Evolutionary conservation across 2,329 filamentous ascomycete genomes (phyloP), one percentile per base, ranked within the genome.

Genomic region (Teratosphaeria epicoccoides): DNA sequence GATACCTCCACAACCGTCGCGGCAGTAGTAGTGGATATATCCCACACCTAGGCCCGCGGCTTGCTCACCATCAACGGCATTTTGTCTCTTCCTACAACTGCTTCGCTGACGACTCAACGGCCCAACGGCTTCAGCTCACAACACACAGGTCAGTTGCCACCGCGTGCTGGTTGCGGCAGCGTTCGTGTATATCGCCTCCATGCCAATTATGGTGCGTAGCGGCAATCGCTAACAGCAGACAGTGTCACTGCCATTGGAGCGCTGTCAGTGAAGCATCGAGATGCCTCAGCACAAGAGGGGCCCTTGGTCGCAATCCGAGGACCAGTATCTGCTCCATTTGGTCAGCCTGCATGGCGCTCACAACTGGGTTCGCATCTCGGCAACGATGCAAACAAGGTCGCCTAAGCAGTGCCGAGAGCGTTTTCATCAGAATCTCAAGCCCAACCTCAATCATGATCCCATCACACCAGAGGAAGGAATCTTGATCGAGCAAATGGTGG

Each of bases 401-500:
- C 85, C 91, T 49, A 97, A 97, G 74, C 91, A 97, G 73, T 97
- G 91, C 69, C 83, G 91, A 53, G 91, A 97, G 73, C 80, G 91
- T 46, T 97, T 87, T 66, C 88, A 95, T 66, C 91, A 97, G 66
- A 95, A 96, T 68, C 77, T 97, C 45, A 95, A 84, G 55, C 78
- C 96, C 52, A 86, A 89, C 62, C 85, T 91, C 7, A 82, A 82
- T 52, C 77, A 84, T 49, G 88, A 88, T 4, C 84, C 88, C 43
- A 82, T 97, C 59, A 82, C 83, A 24, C 80, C 95, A 54, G 89
- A 90, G 24, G 82, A 87, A 53, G 82, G 85, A 49, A 68, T 77
- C 37, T 65, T 82, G 62, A 95, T 97, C 63, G 84, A 91, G 71
- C 76, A 78, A 52, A 78, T 93, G 67, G 90, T 96, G 14, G 69